phyloP scores from a whole-genome alignment of 2,329 filamentous ascomycete species.

The Anisogramma anomala region DNA sequence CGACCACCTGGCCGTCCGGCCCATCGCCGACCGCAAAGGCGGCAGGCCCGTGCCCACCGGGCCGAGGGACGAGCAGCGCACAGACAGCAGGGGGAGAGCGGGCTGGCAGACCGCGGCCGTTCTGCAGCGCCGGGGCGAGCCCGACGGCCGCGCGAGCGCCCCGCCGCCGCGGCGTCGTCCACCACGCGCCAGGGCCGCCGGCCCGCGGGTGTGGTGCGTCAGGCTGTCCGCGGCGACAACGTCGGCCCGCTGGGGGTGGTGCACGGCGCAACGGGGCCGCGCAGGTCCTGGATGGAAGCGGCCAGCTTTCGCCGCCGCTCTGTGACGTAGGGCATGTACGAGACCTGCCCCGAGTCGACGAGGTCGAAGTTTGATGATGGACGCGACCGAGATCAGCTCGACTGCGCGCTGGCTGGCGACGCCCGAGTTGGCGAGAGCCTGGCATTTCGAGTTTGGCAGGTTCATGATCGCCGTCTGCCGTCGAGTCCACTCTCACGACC shows the following conservation, averaged over 20 bases:
- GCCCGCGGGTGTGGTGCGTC: constrained; percentile 36
- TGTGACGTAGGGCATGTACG: constrained; percentile 25
- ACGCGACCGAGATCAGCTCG: constrained; percentile 34
- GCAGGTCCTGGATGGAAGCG: constrained; percentile 24
- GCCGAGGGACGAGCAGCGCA: constrained; percentile 33
- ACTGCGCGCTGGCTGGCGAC: constrained; percentile 21
- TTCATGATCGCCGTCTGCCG: too few relatives aligned
- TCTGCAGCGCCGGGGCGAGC: constrained; percentile 27
- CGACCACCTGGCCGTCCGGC: too few relatives aligned
- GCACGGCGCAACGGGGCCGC: constrained; percentile 7
- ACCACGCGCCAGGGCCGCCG: constrained; percentile 29
- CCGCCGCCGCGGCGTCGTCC: constrained; percentile 11
- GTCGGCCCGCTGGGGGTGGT: constrained; percentile 28
- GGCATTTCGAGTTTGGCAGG: too few relatives aligned
- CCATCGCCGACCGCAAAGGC: too few relatives aligned
- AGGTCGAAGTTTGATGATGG: constrained; percentile 40
- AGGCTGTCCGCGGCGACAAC: constrained; percentile 39
- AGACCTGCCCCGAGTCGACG: constrained; percentile 22
- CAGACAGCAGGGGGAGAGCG: constrained; percentile 34
- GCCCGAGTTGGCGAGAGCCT: too few relatives aligned
- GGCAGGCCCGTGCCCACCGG: too few relatives aligned
- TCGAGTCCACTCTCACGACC: too few relatives aligned
- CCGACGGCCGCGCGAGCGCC: constrained; percentile 27
- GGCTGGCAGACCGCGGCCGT: constrained; percentile 31
- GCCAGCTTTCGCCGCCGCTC: constrained; percentile 35